Base-by-base conservation (phyloP, 495 filamentous ascomycete species). In the Hypoxylon lienhwacheense region DNA sequence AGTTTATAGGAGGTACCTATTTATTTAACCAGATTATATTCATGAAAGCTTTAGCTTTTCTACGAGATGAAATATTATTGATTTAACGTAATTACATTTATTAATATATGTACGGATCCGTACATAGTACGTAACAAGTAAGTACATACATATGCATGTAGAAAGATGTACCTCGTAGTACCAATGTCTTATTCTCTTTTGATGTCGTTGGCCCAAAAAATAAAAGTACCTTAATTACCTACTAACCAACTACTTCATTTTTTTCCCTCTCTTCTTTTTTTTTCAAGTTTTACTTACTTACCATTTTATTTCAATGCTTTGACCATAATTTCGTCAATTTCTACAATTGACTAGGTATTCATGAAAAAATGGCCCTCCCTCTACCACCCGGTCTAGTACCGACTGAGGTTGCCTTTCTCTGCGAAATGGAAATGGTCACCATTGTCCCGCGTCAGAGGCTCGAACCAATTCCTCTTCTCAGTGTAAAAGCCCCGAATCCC, bases 381-480 rank as follows among this genome's bases (percentile, higher is more conserved):
- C 76, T 92, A 26, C 88, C 86, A 19, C 81, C 86, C 54, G 90
- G 90, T 72, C 82, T 96, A 16, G 89, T 88, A 48, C 90, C 92
- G 49, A 74, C 86, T 56, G 93, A 98, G 74, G 86, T 96, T 33
- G 88, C 90, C 63, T 98, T 97, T 70, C 80, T 97, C 35, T 95
- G 91, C 70, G 93, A 98, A 73, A 96, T 96, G 89, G 90, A 96
- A 71, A 80, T 86, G 63, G 87, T 98, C 35, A 96, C 91, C 1
- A 81, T 98, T 7, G 81, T 97, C 31, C 93, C 93, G 45, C 89
- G 93, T 22, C 91, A 97, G 68, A 82, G 87, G 46, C 82, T 97
- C 36, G 91, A 97, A 55, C 83, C 82, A 42, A 85, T 97, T 32
- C 75, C 88, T 55, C 77, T 98, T 42, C 82, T 98, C 34, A 83